phyloP scores from a whole-genome alignment of 176 grass and related monocot genomes.

The barley (Hordeum vulgare) region DNA sequence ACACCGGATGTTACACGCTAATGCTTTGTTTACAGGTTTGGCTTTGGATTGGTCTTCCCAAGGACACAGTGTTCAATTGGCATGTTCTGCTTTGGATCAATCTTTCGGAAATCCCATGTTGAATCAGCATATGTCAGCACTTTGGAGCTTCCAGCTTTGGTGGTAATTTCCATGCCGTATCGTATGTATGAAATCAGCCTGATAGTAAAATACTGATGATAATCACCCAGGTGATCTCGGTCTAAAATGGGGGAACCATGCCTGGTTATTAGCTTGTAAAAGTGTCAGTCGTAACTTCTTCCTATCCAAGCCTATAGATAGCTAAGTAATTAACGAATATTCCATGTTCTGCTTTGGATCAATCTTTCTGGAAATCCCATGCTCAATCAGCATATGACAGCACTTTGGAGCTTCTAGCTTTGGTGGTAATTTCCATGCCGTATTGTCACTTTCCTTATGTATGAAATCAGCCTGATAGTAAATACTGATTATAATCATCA shows the following conservation, averaged over 20 bases:
- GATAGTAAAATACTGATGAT: not conserved
- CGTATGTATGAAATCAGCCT: not conserved
- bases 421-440: not conserved
- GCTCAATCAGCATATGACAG: not conserved
- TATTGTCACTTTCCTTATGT: not conserved
- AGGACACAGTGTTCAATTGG: not conserved
- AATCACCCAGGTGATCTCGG: not conserved
- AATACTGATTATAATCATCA: not conserved
- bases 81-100: constrained; percentile 1
- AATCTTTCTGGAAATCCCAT: not conserved
- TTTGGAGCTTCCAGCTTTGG: too few relatives aligned
- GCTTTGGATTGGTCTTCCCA: not conserved
- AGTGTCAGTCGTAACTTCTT: not conserved
- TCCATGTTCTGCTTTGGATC: constrained; percentile 1
- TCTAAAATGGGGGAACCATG: not conserved
- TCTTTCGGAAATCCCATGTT: not conserved
- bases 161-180: not conserved
- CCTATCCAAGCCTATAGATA: not conserved
- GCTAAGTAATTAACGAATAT: not conserved
- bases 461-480: not conserved
- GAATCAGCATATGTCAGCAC: not conserved
- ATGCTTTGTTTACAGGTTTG: not conserved
- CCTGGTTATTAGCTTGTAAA: not conserved
- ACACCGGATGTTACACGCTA: not conserved
- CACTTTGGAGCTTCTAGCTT: not conserved